Conservation (phyloP, 805 yeast genomes). For the Candida chilensis region DNA sequence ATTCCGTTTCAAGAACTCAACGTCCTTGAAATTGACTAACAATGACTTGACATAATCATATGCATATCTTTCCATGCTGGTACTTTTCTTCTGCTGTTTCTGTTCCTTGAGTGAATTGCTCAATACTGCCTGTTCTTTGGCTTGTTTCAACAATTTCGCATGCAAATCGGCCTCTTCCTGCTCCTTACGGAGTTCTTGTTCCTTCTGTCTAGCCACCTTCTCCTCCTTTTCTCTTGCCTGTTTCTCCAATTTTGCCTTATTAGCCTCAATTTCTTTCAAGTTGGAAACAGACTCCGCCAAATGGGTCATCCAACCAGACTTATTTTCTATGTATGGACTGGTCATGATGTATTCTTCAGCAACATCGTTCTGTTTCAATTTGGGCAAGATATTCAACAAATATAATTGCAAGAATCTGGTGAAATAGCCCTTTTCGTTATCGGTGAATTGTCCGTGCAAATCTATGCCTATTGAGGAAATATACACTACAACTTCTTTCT, state of each 20-base stretch:
- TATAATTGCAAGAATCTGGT: not conserved
- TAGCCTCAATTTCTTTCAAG: not conserved
- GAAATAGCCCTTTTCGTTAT: not conserved
- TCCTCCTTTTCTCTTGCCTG: not conserved
- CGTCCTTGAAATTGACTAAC: not conserved
- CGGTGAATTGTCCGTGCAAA: not conserved
- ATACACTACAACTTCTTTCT: not conserved
- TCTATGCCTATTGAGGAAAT: not conserved
- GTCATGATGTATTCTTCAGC: constrained; percentile 1
- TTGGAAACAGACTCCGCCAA: not conserved
- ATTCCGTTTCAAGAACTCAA: not conserved
- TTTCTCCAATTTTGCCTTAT: not conserved
- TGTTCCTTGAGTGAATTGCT: no score
- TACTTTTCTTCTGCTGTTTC: not conserved
- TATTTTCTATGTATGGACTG: constrained; percentile 1
- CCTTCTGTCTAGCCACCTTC: not conserved
- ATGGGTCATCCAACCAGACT: not conserved
- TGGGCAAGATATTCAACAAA: constrained; percentile 1
- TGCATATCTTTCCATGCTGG: not conserved
- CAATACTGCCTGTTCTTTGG: not conserved
- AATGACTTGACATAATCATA: not conserved
- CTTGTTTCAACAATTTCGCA: not conserved
- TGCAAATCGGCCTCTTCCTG: not conserved
- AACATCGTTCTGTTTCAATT: not conserved
- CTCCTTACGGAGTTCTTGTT: not conserved